Evolutionary conservation across 1,284 basidiomycete genomes (phyloP).

Genomic region (Cystobasidiaceae sp.): DNA sequence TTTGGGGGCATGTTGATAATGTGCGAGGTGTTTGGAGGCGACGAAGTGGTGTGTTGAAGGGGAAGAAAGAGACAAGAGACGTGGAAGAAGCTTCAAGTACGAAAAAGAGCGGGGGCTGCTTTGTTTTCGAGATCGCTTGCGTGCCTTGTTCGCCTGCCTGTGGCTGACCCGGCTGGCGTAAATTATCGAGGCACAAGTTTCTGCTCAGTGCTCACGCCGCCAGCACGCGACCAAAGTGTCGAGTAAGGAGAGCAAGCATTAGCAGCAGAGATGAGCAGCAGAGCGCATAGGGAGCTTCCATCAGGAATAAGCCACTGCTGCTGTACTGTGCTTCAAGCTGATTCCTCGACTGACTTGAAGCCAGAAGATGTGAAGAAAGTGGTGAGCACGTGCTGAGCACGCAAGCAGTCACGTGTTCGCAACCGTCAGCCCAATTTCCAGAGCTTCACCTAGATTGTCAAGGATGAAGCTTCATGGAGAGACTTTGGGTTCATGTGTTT

Average conservation of each 20-base stretch:
- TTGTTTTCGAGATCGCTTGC: no score
- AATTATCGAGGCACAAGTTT: no score
- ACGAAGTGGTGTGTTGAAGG: background rate
- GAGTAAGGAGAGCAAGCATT: no score
- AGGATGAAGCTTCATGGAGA: background rate
- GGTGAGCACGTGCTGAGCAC: background rate
- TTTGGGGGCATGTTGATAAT: slow-evolving; percentile 48
- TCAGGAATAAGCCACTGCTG: no score
- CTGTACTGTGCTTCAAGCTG: no score
- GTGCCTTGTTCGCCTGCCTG: no score
- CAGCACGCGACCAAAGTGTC: background rate
- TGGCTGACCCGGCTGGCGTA: no score
- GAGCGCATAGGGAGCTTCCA: no score
- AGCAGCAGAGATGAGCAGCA: no score
- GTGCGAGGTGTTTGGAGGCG: slow-evolving; percentile 47
- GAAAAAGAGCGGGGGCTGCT: background rate
- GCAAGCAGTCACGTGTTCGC: no score
- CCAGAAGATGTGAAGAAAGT: background rate
- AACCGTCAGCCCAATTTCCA: background rate
- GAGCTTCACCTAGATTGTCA: background rate
- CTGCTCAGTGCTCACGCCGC: background rate
- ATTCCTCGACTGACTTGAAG: no score
- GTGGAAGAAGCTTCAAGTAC: background rate
- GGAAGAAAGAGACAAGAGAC: background rate
- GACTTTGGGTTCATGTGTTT: no score